These are phyloP conservation scores for Solanum bulbocastanum DNA, from an alignment of 257 asterid species.

Conservation along the genomic window DNA sequence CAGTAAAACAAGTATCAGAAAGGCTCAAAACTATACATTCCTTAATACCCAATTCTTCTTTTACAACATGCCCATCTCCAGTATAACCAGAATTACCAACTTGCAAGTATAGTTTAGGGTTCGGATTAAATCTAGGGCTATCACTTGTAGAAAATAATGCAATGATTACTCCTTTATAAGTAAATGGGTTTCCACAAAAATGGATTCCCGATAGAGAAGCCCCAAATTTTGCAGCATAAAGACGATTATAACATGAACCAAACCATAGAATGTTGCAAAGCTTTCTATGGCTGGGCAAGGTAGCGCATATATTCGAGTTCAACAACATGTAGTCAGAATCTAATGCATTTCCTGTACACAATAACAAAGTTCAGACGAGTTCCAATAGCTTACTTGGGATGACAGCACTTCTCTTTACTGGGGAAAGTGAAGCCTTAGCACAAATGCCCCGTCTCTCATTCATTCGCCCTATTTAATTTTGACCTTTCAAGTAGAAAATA, in stretches of 20 bases:
- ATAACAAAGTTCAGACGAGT: not conserved
- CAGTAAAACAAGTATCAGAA: conserved; percentile 3
- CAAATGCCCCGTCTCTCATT: too few relatives aligned
- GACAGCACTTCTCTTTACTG: not conserved
- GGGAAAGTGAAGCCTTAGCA: not conserved
- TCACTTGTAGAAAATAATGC: conserved; percentile 10
- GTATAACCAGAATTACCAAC: conserved; percentile 8
- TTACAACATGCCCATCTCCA: conserved; percentile 9
- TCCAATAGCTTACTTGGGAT: not conserved
- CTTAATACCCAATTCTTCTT: conserved; percentile 13
- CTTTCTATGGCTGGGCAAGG: not conserved
- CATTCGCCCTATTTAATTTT: too few relatives aligned
- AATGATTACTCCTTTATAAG: conserved; percentile 7
- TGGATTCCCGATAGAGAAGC: not conserved
- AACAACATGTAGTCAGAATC: not conserved
- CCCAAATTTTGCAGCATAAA: not conserved
- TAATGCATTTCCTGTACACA: not conserved
- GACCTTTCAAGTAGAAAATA: too few relatives aligned
- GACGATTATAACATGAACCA: not conserved
- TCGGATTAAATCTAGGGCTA: not conserved
- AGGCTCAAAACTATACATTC: conserved; percentile 11
- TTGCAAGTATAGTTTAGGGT: conserved; percentile 7
- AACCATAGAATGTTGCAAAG: not conserved
- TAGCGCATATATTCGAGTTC: not conserved
- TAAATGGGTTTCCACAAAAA: conserved; percentile 3